Percentiles rank a stretch among this genome's conserved stretches.
Conservation (phyloP, 441 rosid species). For the Croton laevigatus region DNA sequence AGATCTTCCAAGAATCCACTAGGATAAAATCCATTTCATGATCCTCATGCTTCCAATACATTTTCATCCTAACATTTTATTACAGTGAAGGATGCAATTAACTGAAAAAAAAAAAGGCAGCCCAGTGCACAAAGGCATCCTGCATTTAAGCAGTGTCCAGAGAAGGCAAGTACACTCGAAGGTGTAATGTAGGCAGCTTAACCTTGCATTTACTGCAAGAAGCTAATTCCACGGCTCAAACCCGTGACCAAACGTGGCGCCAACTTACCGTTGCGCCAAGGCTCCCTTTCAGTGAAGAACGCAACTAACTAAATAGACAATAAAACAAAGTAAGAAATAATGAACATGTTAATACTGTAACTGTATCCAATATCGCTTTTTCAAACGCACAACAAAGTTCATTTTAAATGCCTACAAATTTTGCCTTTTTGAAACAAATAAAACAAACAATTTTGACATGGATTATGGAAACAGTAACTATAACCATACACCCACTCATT, state of each 20-base stretch:
- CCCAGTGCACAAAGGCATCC: too few relatives aligned
- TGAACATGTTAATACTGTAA: neutral
- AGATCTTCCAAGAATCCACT: neutral
- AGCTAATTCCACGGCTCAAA: too few relatives aligned
- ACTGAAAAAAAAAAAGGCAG: too few relatives aligned
- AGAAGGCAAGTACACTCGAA: too few relatives aligned
- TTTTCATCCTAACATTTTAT: neutral
- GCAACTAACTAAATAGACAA: neutral
- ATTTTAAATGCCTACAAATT: neutral
- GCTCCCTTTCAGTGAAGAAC: neutral
- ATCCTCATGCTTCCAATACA: neutral
- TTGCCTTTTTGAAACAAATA: neutral
- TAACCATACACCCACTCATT: neutral
- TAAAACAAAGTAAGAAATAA: neutral
- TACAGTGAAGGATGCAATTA: neutral
- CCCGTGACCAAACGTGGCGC: too few relatives aligned
- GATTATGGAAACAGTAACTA: neutral
- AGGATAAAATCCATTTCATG: neutral
- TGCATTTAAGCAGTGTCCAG: too few relatives aligned
- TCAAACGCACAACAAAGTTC: neutral
- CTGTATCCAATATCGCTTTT: too few relatives aligned
- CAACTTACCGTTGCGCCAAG: too few relatives aligned
- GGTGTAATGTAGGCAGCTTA: too few relatives aligned
- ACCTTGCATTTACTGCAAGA: too few relatives aligned
- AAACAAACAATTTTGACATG: neutral